Conservation (phyloP, 768 basidiomycete genomes). For the Phanerodontia chrysosporium region DNA sequence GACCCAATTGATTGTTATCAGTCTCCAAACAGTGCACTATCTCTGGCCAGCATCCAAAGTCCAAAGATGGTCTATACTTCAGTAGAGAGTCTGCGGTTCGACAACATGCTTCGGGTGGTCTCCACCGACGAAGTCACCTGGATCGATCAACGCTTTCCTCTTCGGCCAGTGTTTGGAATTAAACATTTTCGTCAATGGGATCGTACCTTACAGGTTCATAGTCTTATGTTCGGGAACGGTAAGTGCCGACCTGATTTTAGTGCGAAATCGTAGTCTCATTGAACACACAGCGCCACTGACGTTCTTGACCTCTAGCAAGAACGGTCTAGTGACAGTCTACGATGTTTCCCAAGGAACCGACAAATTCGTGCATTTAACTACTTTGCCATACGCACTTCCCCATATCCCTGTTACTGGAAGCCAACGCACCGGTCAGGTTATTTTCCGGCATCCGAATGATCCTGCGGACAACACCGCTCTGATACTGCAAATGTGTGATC, state of each 20-base stretch:
- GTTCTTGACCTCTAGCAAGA: constrained; percentile 56
- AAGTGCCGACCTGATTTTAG: constrained; percentile 5
- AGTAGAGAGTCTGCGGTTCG: constrained; percentile 39
- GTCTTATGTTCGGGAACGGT: constrained; percentile 33
- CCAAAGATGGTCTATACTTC: constrained; percentile 46
- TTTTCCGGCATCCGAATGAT: constrained; percentile 27
- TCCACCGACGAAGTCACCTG: constrained; percentile 65
- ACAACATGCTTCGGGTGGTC: constrained; percentile 47
- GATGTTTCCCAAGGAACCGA: constrained; percentile 46
- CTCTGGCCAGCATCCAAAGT: constrained; percentile 17
- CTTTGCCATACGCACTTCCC: constrained; percentile 42
- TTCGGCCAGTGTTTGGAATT: constrained; percentile 54
- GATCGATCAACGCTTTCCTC: constrained; percentile 61
- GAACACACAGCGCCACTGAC: constrained; percentile 42
- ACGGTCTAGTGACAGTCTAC: constrained; percentile 58
- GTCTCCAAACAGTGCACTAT: neutral
- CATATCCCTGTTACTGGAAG: constrained; percentile 23
- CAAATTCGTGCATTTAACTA: constrained; percentile 40
- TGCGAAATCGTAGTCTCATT: neutral
- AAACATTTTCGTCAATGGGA: constrained; percentile 61
- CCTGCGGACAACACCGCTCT: constrained; percentile 23
- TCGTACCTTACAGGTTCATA: constrained; percentile 45
- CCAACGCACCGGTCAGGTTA: constrained; percentile 28
- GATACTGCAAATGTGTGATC: constrained; percentile 44
- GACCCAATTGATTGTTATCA: neutral